Conservation (phyloP, 805 yeast species). For the Sugiyamaella marilandica region DNA sequence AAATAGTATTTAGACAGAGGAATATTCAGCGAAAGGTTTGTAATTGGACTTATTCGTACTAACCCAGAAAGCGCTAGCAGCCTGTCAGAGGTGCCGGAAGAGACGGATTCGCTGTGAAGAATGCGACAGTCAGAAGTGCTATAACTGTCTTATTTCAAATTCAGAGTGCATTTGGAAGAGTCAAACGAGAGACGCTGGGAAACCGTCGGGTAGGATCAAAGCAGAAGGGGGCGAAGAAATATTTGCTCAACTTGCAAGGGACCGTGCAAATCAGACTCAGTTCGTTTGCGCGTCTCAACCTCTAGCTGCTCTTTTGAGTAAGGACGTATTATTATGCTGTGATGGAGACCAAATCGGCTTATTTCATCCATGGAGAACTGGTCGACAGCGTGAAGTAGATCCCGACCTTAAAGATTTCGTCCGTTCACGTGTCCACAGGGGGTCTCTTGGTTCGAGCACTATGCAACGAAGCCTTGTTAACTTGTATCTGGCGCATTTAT, state of each 20-base stretch:
- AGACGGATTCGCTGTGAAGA: neutral
- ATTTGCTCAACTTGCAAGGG: neutral
- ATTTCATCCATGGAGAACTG: slow-evolving; percentile 4
- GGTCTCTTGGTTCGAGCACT: neutral
- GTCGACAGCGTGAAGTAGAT: neutral
- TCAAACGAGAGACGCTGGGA: neutral
- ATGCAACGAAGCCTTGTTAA: neutral
- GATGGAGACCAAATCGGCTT: slow-evolving; percentile 2
- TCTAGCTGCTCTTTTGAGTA: neutral
- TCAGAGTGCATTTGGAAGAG: neutral
- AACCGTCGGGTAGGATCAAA: neutral
- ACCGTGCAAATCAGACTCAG: neutral
- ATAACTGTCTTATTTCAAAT: neutral
- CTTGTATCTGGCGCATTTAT: neutral
- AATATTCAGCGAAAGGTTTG: slow-evolving; percentile 1
- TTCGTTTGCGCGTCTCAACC: slow-evolving; percentile 6
- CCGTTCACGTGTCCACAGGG: neutral
- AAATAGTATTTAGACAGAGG: neutral
- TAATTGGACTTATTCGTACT: neutral
- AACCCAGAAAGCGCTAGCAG: neutral
- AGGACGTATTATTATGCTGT: slow-evolving; percentile 4
- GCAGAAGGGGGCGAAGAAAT: neutral
- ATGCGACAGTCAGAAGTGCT: neutral
- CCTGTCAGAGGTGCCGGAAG: neutral
- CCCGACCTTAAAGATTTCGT: neutral